A percentile compares a stretch with the other conserved stretches of the same genome.
Evolutionary conservation across 2,329 filamentous ascomycete species (phyloP).

Genomic region (Pochonia chlamydosporia): DNA sequence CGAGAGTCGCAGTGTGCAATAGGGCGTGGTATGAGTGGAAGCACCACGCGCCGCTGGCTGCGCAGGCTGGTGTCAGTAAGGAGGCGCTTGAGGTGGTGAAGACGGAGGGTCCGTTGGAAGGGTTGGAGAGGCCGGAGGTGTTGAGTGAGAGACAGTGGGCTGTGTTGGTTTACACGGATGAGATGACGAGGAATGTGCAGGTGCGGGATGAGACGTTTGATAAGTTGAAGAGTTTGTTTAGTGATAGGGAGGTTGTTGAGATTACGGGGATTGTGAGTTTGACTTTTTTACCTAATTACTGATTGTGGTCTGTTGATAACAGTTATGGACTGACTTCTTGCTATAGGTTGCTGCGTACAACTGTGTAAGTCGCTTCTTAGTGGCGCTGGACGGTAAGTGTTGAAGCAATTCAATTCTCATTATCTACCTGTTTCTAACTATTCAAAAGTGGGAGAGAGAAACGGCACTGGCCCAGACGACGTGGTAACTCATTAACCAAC

Average conservation of each 20-base stretch:
- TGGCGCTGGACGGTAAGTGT: conserved; percentile 67
- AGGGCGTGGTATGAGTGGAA: conserved; percentile 81
- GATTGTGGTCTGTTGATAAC: conserved; percentile 7
- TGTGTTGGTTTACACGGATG: conserved; percentile 69
- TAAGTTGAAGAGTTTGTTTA: conserved; percentile 54
- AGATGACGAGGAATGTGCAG: conserved; percentile 71
- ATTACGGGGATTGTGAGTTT: conserved; percentile 64
- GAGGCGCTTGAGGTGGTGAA: conserved; percentile 42
- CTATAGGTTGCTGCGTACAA: conserved; percentile 66
- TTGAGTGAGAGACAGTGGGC: conserved; percentile 59
- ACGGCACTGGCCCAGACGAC: conserved; percentile 43
- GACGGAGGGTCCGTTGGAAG: conserved; percentile 18
- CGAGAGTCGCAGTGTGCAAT: conserved; percentile 74
- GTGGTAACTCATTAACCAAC: conserved; percentile 25
- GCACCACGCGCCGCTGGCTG: conserved; percentile 66
- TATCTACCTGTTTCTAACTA: conserved; percentile 10
- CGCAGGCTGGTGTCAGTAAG: conserved; percentile 49
- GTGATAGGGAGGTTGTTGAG: conserved; percentile 71
- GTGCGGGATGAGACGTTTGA: conserved; percentile 66
- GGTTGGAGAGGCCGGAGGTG: conserved; percentile 21
- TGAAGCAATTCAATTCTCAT: conserved; percentile 2
- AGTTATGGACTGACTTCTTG: conserved; percentile 6
- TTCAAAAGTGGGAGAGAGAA: conserved; percentile 49
- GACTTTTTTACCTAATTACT: not conserved
- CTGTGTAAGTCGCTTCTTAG: conserved; percentile 77